These are phyloP conservation scores for Biscogniauxia mediterranea DNA, from an alignment of 2,329 filamentous ascomycete species.

Conservation along the genomic window DNA sequence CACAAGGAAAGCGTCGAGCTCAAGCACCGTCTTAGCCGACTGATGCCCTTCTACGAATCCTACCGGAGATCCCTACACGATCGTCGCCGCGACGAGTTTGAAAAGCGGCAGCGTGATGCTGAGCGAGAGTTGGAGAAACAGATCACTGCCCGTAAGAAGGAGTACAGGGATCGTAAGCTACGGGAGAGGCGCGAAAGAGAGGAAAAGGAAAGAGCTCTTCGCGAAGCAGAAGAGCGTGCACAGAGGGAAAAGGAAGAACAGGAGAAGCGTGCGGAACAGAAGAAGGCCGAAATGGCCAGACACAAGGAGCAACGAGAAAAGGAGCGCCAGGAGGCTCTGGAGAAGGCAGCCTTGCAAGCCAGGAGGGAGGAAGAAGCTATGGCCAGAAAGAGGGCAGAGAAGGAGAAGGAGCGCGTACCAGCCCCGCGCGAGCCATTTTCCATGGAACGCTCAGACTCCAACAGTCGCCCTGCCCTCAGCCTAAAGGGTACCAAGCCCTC, in stretches of 20 bases:
- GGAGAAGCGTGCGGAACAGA: constrained; percentile 75
- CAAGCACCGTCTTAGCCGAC: constrained; percentile 84
- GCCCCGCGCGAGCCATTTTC: constrained; percentile 39
- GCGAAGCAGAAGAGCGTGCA: constrained; percentile 83
- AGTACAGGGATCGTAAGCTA: constrained; percentile 78
- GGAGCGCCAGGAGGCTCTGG: constrained; percentile 65
- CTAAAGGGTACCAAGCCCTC: constrained; percentile 44
- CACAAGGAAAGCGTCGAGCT: constrained; percentile 90
- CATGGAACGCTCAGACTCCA: constrained; percentile 45
- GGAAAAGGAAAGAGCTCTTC: constrained; percentile 73
- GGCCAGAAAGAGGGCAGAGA: constrained; percentile 68
- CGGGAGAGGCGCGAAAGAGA: constrained; percentile 83
- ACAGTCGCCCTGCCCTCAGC: constrained; percentile 48
- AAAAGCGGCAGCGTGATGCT: constrained; percentile 86
- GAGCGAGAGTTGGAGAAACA: constrained; percentile 92
- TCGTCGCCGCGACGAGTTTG: constrained; percentile 90
- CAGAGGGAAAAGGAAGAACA: constrained; percentile 84
- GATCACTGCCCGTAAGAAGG: constrained; percentile 83
- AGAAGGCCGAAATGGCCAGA: constrained; percentile 66
- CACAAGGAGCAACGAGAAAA: constrained; percentile 64
- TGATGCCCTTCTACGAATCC: constrained; percentile 79
- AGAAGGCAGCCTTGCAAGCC: constrained; percentile 68
- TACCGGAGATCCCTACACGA: constrained; percentile 83
- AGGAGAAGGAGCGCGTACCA: constrained; percentile 45
- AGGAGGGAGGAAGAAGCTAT: constrained; percentile 87